phyloP scores from a whole-genome alignment of 1,284 basidiomycete species.

The Exobasidium cylindrosporum region DNA sequence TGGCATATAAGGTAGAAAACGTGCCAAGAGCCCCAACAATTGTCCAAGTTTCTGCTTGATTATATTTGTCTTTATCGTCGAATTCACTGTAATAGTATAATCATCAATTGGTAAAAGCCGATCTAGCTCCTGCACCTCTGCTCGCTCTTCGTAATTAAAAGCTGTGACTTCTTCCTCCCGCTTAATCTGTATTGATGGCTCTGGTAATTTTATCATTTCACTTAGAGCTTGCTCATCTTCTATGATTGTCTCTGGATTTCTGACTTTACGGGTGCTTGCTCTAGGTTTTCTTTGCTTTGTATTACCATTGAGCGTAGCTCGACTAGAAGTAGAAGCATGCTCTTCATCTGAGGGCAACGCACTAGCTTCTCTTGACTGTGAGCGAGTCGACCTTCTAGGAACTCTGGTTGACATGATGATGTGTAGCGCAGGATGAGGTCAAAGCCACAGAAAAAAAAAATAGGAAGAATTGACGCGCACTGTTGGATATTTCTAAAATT shows the following conservation, averaged over 20 bases:
- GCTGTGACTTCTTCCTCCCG: not conserved
- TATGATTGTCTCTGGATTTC: not conserved
- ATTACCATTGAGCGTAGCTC: not conserved
- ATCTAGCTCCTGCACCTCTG: not conserved
- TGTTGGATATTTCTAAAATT: not conserved
- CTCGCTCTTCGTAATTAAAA: not conserved
- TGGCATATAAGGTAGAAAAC: conserved; percentile 6
- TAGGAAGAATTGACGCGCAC: not conserved
- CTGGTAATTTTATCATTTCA: not conserved
- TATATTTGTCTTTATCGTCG: not conserved
- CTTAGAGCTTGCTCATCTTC: not conserved
- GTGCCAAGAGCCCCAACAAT: not conserved
- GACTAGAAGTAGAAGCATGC: not conserved
- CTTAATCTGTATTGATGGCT: too few species aligned
- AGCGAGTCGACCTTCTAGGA: conserved; percentile 4
- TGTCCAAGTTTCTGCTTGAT: not conserved
- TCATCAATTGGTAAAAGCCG: not conserved
- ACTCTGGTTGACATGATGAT: not conserved
- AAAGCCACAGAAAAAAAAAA: not conserved
- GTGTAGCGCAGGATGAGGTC: too few species aligned
- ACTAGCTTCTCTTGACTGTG: not conserved
- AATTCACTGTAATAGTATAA: not conserved
- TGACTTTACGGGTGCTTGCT: not conserved
- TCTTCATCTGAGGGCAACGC: not conserved
- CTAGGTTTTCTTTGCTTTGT: conserved; percentile 2